Conservation (phyloP, 2,329 filamentous ascomycete genomes). For the Didymella pomorum region DNA sequence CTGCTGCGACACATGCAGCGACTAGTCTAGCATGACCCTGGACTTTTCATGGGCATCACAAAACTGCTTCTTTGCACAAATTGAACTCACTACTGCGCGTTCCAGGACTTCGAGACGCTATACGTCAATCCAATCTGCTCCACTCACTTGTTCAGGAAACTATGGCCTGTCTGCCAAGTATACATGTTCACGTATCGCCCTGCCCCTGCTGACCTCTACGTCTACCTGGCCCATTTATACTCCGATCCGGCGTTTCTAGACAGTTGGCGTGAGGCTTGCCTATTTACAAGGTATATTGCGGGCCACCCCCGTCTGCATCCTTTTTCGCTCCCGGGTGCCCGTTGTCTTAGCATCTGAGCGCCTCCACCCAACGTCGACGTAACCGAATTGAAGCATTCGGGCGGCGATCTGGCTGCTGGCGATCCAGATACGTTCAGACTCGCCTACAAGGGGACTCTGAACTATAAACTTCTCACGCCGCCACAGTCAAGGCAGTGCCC, state of each 20-base stretch:
- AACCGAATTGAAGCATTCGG: conserved; percentile 44
- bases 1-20: conserved; percentile 36
- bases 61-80: conserved; percentile 26
- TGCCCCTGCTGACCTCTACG: conserved; percentile 22
- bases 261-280: conserved; percentile 45
- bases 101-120: conserved; percentile 30
- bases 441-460: conserved; percentile 40
- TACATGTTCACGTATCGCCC: conserved; percentile 38
- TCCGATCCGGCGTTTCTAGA: conserved; percentile 39
- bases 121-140: conserved; percentile 27
- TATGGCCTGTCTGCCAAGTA: conserved; percentile 37
- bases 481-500: conserved; percentile 50
- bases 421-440: conserved; percentile 51
- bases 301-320: conserved; percentile 40
- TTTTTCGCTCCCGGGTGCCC: conserved; percentile 40
- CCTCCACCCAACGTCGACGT: conserved; percentile 48
- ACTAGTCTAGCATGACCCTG: conserved; percentile 31
- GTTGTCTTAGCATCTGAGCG: conserved; percentile 46
- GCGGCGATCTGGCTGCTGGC: conserved; percentile 50
- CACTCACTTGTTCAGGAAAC: conserved; percentile 28
- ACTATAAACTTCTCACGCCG: conserved; percentile 52
- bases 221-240: conserved; percentile 37
- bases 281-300: conserved; percentile 36
- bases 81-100: conserved; percentile 25
- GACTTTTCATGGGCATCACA: conserved; percentile 22